These are phyloP conservation scores for Leccinum broughii DNA, from an alignment of 768 basidiomycete species.

Conservation along the genomic window DNA sequence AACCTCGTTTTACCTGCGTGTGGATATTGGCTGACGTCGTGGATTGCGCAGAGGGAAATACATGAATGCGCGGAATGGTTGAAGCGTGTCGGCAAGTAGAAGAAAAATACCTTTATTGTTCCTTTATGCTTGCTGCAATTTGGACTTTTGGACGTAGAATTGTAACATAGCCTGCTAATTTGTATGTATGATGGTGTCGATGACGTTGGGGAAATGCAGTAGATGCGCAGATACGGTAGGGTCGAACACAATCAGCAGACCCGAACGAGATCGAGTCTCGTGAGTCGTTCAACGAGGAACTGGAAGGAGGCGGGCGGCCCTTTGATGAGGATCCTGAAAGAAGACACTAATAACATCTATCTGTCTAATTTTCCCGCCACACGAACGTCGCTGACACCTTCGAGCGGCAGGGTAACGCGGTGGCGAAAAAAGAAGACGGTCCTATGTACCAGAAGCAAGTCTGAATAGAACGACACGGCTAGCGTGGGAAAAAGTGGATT, in stretches of 20 bases:
- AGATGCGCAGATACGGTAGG: not conserved
- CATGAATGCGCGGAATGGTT: slow-evolving; percentile 28
- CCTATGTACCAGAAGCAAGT: no score
- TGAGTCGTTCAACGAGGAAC: no score
- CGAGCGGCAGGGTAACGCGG: no score
- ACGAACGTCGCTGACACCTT: no score
- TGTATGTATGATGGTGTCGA: not conserved
- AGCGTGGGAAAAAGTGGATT: slow-evolving; percentile 32
- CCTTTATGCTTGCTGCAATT: slow-evolving; percentile 5
- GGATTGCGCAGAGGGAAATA: slow-evolving; percentile 23
- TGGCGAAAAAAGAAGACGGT: not conserved
- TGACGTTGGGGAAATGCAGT: not conserved
- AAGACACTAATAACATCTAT: no score
- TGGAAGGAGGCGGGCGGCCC: no score
- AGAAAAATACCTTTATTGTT: not conserved
- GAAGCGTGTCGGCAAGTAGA: slow-evolving; percentile 5
- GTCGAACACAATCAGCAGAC: no score
- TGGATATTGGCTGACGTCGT: slow-evolving; percentile 3
- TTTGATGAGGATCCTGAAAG: not conserved
- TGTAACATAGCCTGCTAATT: not conserved
- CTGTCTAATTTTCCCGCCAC: no score
- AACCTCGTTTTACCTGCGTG: not conserved
- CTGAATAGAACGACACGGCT: slow-evolving; percentile 47
- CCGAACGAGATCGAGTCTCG: no score
- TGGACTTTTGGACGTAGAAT: slow-evolving; percentile 3